A percentile compares a stretch with the other conserved stretches of the same genome.
phyloP scores from a whole-genome alignment of 192 early-diverging fungal genomes.

The Rhizophlyctis rosea region DNA sequence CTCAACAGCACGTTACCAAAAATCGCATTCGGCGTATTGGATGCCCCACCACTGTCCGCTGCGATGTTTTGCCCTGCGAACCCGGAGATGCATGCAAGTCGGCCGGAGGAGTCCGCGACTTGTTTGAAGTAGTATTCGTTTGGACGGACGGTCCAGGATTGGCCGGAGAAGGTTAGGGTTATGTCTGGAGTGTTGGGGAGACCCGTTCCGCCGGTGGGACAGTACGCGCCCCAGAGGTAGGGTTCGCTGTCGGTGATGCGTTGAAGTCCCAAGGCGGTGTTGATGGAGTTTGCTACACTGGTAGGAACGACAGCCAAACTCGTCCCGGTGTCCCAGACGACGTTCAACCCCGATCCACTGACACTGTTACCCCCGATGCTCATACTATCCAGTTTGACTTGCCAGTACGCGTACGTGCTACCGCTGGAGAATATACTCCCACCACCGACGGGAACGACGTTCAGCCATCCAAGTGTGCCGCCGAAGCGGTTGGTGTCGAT shows the following conservation, averaged over 20 bases:
- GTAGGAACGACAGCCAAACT: conserved; percentile 28
- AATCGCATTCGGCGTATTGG: conserved; percentile 9
- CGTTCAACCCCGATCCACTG: background rate
- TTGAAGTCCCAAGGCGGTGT: conserved; percentile 12
- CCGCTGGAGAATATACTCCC: background rate
- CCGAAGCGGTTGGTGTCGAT: conserved; percentile 30
- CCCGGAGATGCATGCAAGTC: conserved; percentile 19
- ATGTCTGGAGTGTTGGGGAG: conserved; percentile 17
- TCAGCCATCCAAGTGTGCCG: conserved; percentile 20
- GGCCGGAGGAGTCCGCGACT: conserved; percentile 3
- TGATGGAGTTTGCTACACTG: conserved; percentile 8
- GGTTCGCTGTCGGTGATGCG: conserved; percentile 6
- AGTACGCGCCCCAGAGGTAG: conserved; percentile 13
- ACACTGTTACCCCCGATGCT: background rate
- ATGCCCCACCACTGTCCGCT: background rate
- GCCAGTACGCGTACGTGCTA: conserved; percentile 2
- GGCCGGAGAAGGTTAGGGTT: conserved; percentile 7
- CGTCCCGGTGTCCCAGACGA: conserved; percentile 40
- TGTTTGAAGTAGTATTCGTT: conserved; percentile 25
- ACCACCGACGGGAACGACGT: conserved; percentile 2
- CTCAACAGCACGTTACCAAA: conserved; percentile 42
- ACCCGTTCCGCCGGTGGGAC: conserved; percentile 10
- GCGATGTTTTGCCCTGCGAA: conserved; percentile 27
- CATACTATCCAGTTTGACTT: background rate
- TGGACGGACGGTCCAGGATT: conserved; percentile 6